Conservation (phyloP, 2,329 filamentous ascomycete species). For the Claviceps capensis region DNA sequence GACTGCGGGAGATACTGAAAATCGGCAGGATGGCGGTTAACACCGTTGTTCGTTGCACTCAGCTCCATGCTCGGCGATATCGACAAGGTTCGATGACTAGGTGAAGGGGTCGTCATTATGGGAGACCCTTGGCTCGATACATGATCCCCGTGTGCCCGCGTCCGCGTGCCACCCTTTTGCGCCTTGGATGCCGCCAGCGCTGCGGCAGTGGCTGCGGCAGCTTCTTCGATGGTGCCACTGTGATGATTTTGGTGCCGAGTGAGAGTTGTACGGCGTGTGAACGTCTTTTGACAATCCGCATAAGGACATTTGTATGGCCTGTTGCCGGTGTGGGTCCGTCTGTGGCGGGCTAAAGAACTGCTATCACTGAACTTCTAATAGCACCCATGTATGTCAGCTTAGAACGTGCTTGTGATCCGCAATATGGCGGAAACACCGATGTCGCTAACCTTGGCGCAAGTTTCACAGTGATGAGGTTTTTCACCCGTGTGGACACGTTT, state of each 20-base stretch:
- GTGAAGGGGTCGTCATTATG: conserved; percentile 68
- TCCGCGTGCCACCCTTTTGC: conserved; percentile 25
- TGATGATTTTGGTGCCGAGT: conserved; percentile 95
- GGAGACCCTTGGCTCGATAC: conserved; percentile 61
- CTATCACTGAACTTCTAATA: conserved; percentile 86
- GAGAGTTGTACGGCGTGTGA: conserved; percentile 86
- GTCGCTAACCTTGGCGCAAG: conserved; percentile 73
- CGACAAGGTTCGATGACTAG: conserved; percentile 63
- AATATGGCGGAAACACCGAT: background rate
- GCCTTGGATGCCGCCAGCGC: conserved; percentile 50
- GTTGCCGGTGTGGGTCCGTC: conserved; percentile 89
- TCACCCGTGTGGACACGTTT: conserved; percentile 92
- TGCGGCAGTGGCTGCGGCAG: conserved; percentile 75
- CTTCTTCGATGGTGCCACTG: conserved; percentile 87
- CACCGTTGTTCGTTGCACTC: conserved; percentile 44
- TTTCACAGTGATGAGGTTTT: conserved; percentile 96
- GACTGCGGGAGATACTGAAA: conserved; percentile 61
- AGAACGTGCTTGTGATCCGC: too few species aligned
- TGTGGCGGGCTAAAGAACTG: conserved; percentile 82
- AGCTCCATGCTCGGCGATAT: conserved; percentile 70
- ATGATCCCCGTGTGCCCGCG: conserved; percentile 57
- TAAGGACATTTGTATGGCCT: conserved; percentile 96
- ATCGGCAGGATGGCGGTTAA: conserved; percentile 50
- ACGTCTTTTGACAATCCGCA: conserved; percentile 95
- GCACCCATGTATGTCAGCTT: background rate